Percentiles rank a stretch among this genome's conserved stretches.
Evolutionary conservation across 2,329 filamentous ascomycete species (phyloP).

Genomic region (Fonsecaea multimorphosa): DNA sequence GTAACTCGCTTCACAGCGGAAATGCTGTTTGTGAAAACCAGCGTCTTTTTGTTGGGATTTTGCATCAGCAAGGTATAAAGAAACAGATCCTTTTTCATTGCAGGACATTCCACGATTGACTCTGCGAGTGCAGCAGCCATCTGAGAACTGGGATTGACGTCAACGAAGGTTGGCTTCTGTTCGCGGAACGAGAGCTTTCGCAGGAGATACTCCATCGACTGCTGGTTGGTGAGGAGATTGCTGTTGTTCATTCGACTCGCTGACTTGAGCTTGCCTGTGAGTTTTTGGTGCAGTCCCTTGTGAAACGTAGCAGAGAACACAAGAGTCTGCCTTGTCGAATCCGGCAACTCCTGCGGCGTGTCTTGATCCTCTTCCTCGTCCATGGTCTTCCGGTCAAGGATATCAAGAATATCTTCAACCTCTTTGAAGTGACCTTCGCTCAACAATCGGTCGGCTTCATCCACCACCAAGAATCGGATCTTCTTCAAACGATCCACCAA

Average conservation of each 20-base stretch:
- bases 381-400: slow-evolving; percentile 70
- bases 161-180: slow-evolving; percentile 84
- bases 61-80: slow-evolving; percentile 86
- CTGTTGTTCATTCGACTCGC: slow-evolving; percentile 63
- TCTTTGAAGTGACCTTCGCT: slow-evolving; percentile 96
- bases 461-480: slow-evolving; percentile 83
- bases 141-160: slow-evolving; percentile 85
- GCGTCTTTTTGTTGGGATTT: slow-evolving; percentile 71
- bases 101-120: slow-evolving; percentile 87
- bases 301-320: slow-evolving; percentile 98
- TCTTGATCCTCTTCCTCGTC: slow-evolving; percentile 58
- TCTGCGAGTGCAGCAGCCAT: slow-evolving; percentile 88
- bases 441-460: slow-evolving; percentile 90
- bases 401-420: slow-evolving; percentile 81
- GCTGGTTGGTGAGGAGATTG: slow-evolving; percentile 68
- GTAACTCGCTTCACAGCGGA: slow-evolving; percentile 85
- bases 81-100: slow-evolving; percentile 96
- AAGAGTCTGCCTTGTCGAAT: slow-evolving; percentile 74
- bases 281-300: slow-evolving; percentile 86
- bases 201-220: slow-evolving; percentile 91
- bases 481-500: slow-evolving; percentile 72
- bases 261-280: slow-evolving; percentile 69
- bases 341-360: slow-evolving; percentile 24
- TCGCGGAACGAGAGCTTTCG: slow-evolving; percentile 87
- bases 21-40: slow-evolving; percentile 97